Evolutionary conservation across 1,139 yeast genomes (phyloP).

Genomic region (Diutina catenulata): DNA sequence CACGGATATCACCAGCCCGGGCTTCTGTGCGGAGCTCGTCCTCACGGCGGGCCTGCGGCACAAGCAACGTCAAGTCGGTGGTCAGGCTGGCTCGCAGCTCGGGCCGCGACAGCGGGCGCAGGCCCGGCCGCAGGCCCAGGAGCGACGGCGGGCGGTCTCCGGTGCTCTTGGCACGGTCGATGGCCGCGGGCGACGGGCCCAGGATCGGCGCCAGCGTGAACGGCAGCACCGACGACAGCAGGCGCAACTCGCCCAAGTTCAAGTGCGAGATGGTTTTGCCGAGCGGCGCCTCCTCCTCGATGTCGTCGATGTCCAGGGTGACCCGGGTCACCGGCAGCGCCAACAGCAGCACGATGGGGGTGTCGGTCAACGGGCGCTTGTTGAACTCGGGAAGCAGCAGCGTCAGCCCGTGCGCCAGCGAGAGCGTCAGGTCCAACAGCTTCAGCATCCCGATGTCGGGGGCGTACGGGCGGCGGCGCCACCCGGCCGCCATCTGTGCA

Average conservation of each 20-base stretch:
- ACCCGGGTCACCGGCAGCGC: slow-evolving; percentile 38
- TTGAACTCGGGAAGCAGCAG: slow-evolving; percentile 45
- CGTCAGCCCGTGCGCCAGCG: neutral
- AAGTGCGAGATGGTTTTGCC: slow-evolving; percentile 31
- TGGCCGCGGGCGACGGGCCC: neutral
- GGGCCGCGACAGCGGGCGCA: too few relatives aligned
- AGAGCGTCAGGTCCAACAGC: slow-evolving; percentile 1
- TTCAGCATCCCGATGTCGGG: neutral
- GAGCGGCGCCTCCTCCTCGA: slow-evolving; percentile 13
- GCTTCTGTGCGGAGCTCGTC: too few relatives aligned
- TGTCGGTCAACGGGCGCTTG: slow-evolving; percentile 59
- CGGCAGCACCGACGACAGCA: slow-evolving; percentile 6
- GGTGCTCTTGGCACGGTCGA: neutral
- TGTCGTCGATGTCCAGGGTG: slow-evolving; percentile 13
- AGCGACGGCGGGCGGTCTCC: too few relatives aligned
- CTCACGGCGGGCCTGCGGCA: too few relatives aligned
- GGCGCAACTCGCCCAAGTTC: slow-evolving; percentile 23
- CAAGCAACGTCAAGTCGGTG: too few relatives aligned
- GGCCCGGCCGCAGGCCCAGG: too few relatives aligned
- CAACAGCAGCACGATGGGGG: slow-evolving; percentile 48
- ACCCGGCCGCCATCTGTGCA: neutral
- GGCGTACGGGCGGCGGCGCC: neutral
- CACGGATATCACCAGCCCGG: too few relatives aligned
- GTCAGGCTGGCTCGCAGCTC: too few relatives aligned
- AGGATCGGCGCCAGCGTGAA: neutral